Conservation (phyloP, 305 asterid genomes). For the Solanum hybrid region DNA sequence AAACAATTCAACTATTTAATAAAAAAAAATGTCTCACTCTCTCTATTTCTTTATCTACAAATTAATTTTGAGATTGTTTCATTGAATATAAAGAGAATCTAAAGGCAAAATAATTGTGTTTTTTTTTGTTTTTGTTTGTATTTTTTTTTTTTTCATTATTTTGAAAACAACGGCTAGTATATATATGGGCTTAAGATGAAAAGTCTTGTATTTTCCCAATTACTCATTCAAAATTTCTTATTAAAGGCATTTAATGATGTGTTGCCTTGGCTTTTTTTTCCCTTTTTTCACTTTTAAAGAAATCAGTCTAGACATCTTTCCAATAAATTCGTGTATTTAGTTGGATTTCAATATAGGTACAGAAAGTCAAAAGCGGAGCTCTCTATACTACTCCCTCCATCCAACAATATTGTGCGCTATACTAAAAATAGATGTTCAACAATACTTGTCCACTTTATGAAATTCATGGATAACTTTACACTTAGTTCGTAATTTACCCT, state of each 20-base stretch:
- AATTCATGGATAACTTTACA: neutral
- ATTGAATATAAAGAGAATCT: slow-evolving; percentile 4
- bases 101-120: neutral
- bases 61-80: neutral
- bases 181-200: neutral
- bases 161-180: slow-evolving; percentile 81
- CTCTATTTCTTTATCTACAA: neutral
- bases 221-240: neutral
- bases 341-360: too few relatives aligned
- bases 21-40: neutral
- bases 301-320: neutral
- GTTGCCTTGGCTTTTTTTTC: neutral
- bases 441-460: neutral
- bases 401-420: neutral
- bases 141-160: slow-evolving; percentile 6
- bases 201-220: neutral
- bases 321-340: neutral
- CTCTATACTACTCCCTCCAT: neutral
- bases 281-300: neutral
- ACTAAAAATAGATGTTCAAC: neutral
- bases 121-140: neutral
- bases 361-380: rapidly evolving
- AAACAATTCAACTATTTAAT: slow-evolving; percentile 21
- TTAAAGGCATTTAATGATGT: neutral
- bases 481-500: too few relatives aligned